Evolutionary conservation across 2,329 filamentous ascomycete genomes (phyloP).

Genomic region (Diaporthe longicolla): DNA sequence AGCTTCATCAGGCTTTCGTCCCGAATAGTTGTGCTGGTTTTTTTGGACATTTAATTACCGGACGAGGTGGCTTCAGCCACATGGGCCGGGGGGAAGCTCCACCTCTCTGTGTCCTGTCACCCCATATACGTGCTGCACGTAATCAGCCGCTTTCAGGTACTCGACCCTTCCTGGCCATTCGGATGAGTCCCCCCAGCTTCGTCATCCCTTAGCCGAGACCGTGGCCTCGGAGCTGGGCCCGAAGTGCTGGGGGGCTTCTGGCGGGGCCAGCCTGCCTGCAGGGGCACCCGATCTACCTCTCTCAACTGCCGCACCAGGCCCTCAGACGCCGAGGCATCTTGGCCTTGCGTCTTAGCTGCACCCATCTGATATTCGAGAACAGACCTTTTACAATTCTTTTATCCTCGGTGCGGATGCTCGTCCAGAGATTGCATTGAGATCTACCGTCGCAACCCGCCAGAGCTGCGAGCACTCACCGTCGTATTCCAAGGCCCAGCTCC

Average conservation of each 20-base stretch:
- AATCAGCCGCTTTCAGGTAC: constrained; percentile 19
- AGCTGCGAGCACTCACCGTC: constrained; percentile 14
- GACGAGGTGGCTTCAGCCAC: constrained; percentile 23
- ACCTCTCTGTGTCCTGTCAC: neutral
- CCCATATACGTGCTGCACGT: constrained; percentile 21
- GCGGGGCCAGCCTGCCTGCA: constrained; percentile 1
- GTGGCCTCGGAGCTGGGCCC: constrained; percentile 25
- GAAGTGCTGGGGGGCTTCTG: constrained; percentile 1
- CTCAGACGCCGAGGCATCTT: constrained; percentile 8
- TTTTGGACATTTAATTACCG: constrained; percentile 5
- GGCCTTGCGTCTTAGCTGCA: neutral
- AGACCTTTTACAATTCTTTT: neutral
- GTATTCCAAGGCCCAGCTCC: constrained; percentile 14
- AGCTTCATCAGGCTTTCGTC: neutral
- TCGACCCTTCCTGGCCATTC: constrained; percentile 3
- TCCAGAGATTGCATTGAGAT: constrained; percentile 33
- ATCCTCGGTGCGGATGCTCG: constrained; percentile 13
- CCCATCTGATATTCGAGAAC: neutral
- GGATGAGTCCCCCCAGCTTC: constrained; percentile 8
- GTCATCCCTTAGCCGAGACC: constrained; percentile 23
- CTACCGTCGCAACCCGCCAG: constrained; percentile 30
- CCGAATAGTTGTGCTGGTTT: neutral
- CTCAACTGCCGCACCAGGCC: constrained; percentile 20
- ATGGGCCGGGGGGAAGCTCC: neutral
- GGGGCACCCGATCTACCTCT: neutral